Evolutionary conservation across 768 basidiomycete species (phyloP), one percentile per base, ranked within the genome.

Genomic region (Suillus spraguei): DNA sequence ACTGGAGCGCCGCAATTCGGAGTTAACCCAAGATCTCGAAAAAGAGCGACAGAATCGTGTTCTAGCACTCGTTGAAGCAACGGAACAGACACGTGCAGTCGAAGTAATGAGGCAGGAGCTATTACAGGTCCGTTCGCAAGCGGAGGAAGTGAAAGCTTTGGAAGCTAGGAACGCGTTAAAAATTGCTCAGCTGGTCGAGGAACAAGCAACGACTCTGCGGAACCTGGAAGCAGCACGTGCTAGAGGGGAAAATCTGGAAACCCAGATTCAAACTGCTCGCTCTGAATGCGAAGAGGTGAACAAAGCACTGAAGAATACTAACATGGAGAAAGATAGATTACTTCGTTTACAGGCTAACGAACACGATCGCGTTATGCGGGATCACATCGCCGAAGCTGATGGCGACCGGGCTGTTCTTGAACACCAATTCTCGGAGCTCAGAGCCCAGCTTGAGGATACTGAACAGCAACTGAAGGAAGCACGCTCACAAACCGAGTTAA

Each of bases 391-490:
- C 3, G 96, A 99, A 74, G 92, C 95, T 16, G 94, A 97, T 70
- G 92, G 95, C 1, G 95, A 98, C 73, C 86, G 94, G 9, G 95
- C 95, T 0, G 94, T 97, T 16, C 80, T 97, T 53, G 95, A 97
- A 76, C 88, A 95, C 58, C 91, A 95, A 73, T 89, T 91, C 72
- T 86, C 84, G 46, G 91, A 92, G 71, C 77, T 92, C 42, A 83
- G 84, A 66, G 86, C 85, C 1, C 80, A 82, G 9, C 76, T 89
- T 58, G 91, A 90, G 61, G 80, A 83, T 63, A 79, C 82, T 16
- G 83, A 86, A 60, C 82, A 83, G 11, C 85, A 90, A 67, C 71
- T 92, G 20, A 88, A 87, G 70, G 87, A 90, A 44, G 77, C 87
- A 13, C 81, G 80, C 14, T 79, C 85, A 0, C 86, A 88, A 64